phyloP scores from a whole-genome alignment of 208 protist genomes.

The Tetramitus jugosus region DNA sequence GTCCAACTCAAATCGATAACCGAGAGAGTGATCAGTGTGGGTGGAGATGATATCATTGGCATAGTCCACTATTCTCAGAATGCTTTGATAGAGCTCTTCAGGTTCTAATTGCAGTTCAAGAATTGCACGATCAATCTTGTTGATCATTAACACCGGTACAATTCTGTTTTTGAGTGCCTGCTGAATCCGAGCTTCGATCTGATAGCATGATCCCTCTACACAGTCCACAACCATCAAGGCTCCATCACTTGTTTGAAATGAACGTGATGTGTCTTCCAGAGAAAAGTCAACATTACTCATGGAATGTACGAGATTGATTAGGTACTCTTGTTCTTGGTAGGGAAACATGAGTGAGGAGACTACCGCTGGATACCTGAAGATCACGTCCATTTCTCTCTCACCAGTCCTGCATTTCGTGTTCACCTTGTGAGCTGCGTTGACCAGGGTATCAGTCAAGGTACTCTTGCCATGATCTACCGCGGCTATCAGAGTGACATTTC shows the following conservation, averaged over 20 bases:
- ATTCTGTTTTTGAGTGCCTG: constrained; percentile 89
- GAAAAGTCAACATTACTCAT: constrained; percentile 98
- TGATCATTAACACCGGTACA: constrained; percentile 95
- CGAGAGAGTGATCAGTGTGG: constrained; percentile 84
- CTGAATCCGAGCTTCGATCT: constrained; percentile 97
- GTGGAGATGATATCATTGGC: constrained; percentile 86
- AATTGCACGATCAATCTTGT: constrained; percentile 87
- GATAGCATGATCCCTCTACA: constrained; percentile 85
- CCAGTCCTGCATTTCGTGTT: too few relatives aligned
- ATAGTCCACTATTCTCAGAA: constrained; percentile 71
- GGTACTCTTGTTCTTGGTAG: too few relatives aligned
- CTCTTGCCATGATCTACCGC: constrained; percentile 87
- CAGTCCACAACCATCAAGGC: background rate
- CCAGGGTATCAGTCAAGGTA: constrained; percentile 94
- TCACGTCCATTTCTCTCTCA: too few relatives aligned
- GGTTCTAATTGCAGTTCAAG: constrained; percentile 77
- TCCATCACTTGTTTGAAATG: constrained; percentile 68
- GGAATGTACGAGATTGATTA: constrained; percentile 97
- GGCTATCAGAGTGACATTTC: too few relatives aligned
- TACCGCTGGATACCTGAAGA: too few relatives aligned
- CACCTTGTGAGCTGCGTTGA: too few relatives aligned
- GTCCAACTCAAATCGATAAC: constrained; percentile 75
- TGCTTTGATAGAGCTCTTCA: constrained; percentile 63
- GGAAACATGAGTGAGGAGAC: too few relatives aligned
- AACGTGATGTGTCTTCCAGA: constrained; percentile 84